A percentile compares a stretch with the other conserved stretches of the same genome.
Conservation (phyloP, 169 alveolate genomes). For the Plasmodium relictum region DNA sequence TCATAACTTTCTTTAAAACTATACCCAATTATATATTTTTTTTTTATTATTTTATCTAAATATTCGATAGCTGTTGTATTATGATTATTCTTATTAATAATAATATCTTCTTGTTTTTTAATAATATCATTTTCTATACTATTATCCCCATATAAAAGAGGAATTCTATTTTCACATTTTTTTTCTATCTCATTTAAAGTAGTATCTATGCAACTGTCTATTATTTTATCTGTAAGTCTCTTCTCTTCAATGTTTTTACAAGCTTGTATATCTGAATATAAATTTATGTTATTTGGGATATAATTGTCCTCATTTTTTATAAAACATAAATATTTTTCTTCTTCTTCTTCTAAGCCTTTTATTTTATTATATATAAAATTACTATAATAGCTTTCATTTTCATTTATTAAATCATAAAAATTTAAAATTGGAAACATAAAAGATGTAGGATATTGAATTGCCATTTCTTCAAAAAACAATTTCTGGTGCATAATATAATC, state of each 20-base stretch:
- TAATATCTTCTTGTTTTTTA: background rate
- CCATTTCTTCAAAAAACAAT: conserved; percentile 50
- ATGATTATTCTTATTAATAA: too few species aligned
- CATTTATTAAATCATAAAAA: conserved; percentile 30
- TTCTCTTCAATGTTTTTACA: too few species aligned
- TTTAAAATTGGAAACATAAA: conserved; percentile 54
- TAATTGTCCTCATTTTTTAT: too few species aligned
- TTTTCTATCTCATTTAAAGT: too few species aligned
- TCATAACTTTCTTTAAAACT: conserved; percentile 54
- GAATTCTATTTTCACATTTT: too few species aligned
- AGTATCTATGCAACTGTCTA: too few species aligned
- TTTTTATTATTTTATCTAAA: conserved; percentile 28
- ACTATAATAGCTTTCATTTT: conserved; percentile 21
- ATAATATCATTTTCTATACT: background rate
- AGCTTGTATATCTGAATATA: too few species aligned
- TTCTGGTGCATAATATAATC: conserved; percentile 45
- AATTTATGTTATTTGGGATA: too few species aligned
- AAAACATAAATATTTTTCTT: too few species aligned
- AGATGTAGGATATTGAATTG: conserved; percentile 61
- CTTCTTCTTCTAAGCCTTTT: too few species aligned
- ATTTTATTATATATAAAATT: background rate
- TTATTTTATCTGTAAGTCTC: too few species aligned
- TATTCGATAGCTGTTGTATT: background rate
- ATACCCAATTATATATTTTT: conserved; percentile 43
- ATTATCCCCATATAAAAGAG: background rate